Evolutionary conservation across 106 monocot species (phyloP), one percentile per base, ranked within the genome.

Genomic region (Dioscorea zingiberensis): DNA sequence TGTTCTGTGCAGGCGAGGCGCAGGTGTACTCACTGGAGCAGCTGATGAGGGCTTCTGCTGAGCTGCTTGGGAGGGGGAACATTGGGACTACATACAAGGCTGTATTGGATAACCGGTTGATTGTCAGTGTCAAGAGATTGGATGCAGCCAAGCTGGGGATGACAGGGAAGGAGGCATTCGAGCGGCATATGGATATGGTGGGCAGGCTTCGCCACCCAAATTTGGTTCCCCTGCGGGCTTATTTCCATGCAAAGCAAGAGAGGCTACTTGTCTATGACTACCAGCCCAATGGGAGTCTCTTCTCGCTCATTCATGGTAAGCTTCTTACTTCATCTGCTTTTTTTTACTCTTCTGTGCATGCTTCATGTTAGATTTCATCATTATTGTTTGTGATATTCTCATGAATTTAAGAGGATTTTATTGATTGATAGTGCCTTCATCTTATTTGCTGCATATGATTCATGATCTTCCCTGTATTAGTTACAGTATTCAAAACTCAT

Each of bases 201-300:
- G 94, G 94, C 27, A 75, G 81, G 60, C 75, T 94, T 15, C 76
- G 90, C 25, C 90, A 94, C 55, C 87, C 87, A 0, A 94, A 94
- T 69, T 29, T 94, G 29, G 94, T 94, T 18, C 77, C 87, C 0
- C 73, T 94, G 14, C 74, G 87, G 22, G 87, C 90, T 0, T 94
- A 70, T 66, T 90, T 90, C 73, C 87, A 87, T 64, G 84, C 94
- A 1, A 87, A 87, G 87, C 87, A 94, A 69, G 94, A 94, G 77
- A 69, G 90, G 64, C 77, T 90, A 47, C 82, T 94, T 5, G 87
- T 94, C 7, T 94, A 87, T 64, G 94, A 94, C 55, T 90, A 87
- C 76, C 79, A 78, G 66, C 82, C 90, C 16, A 94, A 90, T 54
- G 94, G 94, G 21, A 94, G 90, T 63, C 84, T 94, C 45, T 82